Evolutionary conservation across 768 basidiomycete species (phyloP).

Genomic region (Paxillus involutus): DNA sequence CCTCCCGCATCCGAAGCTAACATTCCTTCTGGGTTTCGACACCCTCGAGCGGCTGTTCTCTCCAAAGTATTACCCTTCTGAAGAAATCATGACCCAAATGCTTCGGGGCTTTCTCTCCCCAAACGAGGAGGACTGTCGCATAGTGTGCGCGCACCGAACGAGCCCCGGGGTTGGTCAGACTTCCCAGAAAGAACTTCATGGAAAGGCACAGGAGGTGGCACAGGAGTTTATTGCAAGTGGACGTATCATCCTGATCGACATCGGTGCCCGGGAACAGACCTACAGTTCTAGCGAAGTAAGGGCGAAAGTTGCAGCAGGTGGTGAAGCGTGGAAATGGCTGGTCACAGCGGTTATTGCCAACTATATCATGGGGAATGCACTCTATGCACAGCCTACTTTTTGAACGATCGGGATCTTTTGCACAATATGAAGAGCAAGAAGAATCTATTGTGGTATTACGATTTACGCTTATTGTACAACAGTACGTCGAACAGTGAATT

Average conservation of each 20-base stretch:
- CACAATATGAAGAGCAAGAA: not conserved
- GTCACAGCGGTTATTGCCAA: slow-evolving; percentile 46
- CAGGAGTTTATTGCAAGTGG: slow-evolving; percentile 50
- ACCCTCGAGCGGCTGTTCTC: slow-evolving; percentile 81
- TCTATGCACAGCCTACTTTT: slow-evolving; percentile 37
- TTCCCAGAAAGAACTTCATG: slow-evolving; percentile 30
- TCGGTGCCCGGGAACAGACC: slow-evolving; percentile 52
- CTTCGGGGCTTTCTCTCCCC: slow-evolving; percentile 60
- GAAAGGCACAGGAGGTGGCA: slow-evolving; percentile 33
- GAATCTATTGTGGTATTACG: slow-evolving; percentile 13
- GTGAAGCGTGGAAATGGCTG: slow-evolving; percentile 44
- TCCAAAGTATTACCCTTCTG: slow-evolving; percentile 66
- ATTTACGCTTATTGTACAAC: slow-evolving; percentile 3
- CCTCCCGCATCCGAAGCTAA: slow-evolving; percentile 41
- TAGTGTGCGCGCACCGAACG: slow-evolving; percentile 67
- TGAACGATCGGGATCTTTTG: not conserved
- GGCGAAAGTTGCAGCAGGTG: slow-evolving; percentile 10
- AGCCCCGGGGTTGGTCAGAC: slow-evolving; percentile 11
- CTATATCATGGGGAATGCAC: slow-evolving; percentile 48
- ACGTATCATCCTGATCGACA: slow-evolving; percentile 59
- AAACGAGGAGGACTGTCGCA: slow-evolving; percentile 53
- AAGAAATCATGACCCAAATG: slow-evolving; percentile 51
- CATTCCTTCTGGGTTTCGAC: slow-evolving; percentile 80
- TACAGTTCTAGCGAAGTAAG: slow-evolving; percentile 76
- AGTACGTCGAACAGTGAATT: not conserved